A percentile compares a stretch with the other conserved stretches of the same genome.
These are phyloP conservation scores for Mycena rosella DNA, from an alignment of 768 basidiomycete genomes.

Conservation along the genomic window DNA sequence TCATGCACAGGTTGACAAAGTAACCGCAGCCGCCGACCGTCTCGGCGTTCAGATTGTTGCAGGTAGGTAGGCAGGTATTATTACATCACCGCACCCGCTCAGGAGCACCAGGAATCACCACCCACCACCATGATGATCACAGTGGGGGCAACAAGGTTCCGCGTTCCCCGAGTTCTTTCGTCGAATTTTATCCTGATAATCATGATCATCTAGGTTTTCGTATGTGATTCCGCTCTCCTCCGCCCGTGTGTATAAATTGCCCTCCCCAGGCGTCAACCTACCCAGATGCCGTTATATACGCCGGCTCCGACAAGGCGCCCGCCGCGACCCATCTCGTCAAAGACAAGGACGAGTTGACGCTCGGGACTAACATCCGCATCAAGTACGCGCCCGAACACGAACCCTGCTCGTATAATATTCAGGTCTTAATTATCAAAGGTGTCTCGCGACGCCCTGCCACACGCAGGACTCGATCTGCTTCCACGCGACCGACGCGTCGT, in stretches of 20 bases:
- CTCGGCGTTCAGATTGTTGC: conserved; percentile 67
- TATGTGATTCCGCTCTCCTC: conserved; percentile 46
- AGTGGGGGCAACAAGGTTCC: conserved; percentile 86
- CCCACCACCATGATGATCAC: conserved; percentile 94
- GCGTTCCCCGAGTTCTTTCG: background rate
- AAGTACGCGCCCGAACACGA: conserved; percentile 54
- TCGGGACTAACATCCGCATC: conserved; percentile 75
- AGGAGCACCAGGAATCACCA: conserved; percentile 79
- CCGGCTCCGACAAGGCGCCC: conserved; percentile 79
- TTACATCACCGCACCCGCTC: too few species aligned
- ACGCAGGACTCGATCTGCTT: conserved; percentile 98
- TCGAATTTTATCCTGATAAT: conserved; percentile 6
- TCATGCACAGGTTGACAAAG: conserved; percentile 75
- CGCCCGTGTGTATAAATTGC: background rate
- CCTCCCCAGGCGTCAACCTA: conserved; percentile 54
- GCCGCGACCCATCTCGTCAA: conserved; percentile 81
- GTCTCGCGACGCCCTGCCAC: conserved; percentile 92
- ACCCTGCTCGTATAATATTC: background rate
- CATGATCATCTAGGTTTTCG: conserved; percentile 61
- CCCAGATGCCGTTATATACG: conserved; percentile 75
- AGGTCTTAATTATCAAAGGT: conserved; percentile 61
- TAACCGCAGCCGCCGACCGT: conserved; percentile 70
- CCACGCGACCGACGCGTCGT: conserved; percentile 68
- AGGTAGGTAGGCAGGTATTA: too few species aligned
- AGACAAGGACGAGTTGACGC: conserved; percentile 82